A percentile compares a stretch with the other conserved stretches of the same genome.
Evolutionary conservation across 2,329 filamentous ascomycete species (phyloP).

Genomic region (Parastagonospora nodorum): DNA sequence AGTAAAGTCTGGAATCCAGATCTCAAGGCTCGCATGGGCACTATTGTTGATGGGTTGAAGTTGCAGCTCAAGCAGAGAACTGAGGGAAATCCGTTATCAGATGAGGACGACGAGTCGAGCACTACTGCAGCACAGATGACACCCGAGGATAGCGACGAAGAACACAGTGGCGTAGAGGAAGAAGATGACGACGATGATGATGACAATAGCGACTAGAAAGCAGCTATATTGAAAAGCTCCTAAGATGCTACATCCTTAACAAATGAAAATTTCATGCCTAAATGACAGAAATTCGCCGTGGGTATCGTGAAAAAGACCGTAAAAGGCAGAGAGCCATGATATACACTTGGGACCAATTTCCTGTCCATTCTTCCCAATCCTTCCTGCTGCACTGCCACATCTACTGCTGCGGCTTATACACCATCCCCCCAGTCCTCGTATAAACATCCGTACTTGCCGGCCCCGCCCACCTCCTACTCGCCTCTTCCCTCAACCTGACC

Average conservation of each 20-base stretch:
- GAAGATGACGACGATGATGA: background rate
- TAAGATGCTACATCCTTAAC: background rate
- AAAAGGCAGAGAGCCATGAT: background rate
- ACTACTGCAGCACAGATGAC: background rate
- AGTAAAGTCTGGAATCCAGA: constrained; percentile 41
- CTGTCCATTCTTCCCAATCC: too few species aligned
- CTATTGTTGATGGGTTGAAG: constrained; percentile 38
- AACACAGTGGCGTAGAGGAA: background rate
- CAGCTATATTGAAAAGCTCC: background rate
- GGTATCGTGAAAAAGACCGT: constrained; percentile 4
- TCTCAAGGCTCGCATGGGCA: constrained; percentile 36
- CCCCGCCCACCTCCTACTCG: constrained; percentile 42
- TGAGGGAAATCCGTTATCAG: constrained; percentile 1
- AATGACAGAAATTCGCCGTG: background rate
- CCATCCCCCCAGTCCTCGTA: constrained; percentile 36
- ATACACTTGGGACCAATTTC: background rate
- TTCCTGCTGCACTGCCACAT: too few species aligned
- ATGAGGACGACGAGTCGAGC: background rate
- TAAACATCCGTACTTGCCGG: constrained; percentile 44
- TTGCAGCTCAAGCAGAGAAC: constrained; percentile 31
- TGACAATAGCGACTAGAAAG: background rate
- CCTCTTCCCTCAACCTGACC: constrained; percentile 51
- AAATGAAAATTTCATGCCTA: background rate
- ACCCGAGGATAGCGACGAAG: background rate
- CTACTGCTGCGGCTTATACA: constrained; percentile 42